Evolutionary conservation across 768 basidiomycete genomes (phyloP).

Genomic region (Kwoniella europaea): DNA sequence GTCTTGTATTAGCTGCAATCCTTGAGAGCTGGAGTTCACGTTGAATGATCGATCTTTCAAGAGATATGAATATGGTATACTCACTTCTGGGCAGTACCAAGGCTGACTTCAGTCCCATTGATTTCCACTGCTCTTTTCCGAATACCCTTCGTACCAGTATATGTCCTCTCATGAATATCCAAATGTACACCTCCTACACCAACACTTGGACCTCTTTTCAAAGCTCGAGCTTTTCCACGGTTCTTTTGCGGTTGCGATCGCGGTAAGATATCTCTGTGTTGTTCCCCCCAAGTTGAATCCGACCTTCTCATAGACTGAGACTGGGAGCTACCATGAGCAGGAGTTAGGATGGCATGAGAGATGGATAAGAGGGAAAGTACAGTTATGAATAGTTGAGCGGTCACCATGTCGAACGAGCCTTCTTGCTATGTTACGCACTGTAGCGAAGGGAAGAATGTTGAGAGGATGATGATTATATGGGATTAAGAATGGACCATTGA

Average conservation of each 20-base stretch:
- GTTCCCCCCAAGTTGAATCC: too few species aligned
- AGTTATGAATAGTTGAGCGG: conserved; percentile 15
- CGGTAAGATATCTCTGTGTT: background rate
- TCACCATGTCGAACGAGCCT: conserved; percentile 16
- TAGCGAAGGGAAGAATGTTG: background rate
- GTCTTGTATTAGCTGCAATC: background rate
- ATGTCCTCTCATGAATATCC: conserved; percentile 11
- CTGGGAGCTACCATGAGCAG: background rate
- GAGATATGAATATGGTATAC: background rate
- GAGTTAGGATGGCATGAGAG: conserved; percentile 8
- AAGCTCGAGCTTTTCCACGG: background rate
- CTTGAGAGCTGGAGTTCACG: background rate
- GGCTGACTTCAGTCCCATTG: conserved; percentile 25
- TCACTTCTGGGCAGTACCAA: conserved; percentile 25
- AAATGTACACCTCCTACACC: conserved; percentile 15
- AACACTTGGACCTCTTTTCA: conserved; percentile 12
- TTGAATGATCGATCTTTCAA: background rate
- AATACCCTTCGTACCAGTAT: background rate
- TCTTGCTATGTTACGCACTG: too few species aligned
- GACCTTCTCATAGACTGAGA: too few species aligned
- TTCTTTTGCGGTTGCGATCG: background rate
- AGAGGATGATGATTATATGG: too few species aligned
- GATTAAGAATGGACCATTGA: background rate
- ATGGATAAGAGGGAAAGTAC: conserved; percentile 29
- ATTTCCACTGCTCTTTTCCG: conserved; percentile 2